These are phyloP conservation scores for Meripilus lineatus DNA, from an alignment of 1,284 basidiomycete species.

Conservation along the genomic window DNA sequence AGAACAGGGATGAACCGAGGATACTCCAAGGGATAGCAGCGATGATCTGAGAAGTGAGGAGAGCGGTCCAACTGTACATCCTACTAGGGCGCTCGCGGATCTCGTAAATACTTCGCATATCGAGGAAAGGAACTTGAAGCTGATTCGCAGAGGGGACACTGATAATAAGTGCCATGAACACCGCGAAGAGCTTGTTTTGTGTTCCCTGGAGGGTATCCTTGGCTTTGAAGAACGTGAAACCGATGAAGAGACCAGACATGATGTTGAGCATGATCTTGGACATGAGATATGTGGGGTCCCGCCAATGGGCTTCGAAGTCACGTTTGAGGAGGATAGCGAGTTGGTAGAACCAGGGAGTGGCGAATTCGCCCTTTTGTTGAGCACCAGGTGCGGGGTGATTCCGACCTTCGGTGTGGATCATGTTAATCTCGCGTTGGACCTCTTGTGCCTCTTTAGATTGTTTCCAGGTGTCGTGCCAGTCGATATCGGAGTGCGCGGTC, in stretches of 20 bases:
- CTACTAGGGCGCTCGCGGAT: slow-evolving; percentile 64
- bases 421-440: slow-evolving; percentile 24
- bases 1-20: slow-evolving; percentile 51
- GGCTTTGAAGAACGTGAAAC: slow-evolving; percentile 68
- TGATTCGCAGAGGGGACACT: slow-evolving; percentile 46
- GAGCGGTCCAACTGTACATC: slow-evolving; percentile 81
- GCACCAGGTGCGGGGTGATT: slow-evolving; percentile 24
- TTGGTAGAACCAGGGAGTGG: slow-evolving; percentile 45
- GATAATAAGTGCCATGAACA: slow-evolving; percentile 46
- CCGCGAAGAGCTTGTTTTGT: slow-evolving; percentile 77
- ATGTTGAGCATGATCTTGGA: slow-evolving; percentile 66
- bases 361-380: slow-evolving; percentile 37
- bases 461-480: slow-evolving; percentile 33
- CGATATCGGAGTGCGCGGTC: slow-evolving; percentile 26
- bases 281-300: slow-evolving; percentile 72
- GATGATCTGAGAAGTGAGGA: slow-evolving; percentile 59
- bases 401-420: slow-evolving; percentile 29
- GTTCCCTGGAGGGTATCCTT: slow-evolving; percentile 66
- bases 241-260: slow-evolving; percentile 56
- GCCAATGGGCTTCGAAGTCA: slow-evolving; percentile 51
- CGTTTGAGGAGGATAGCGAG: slow-evolving; percentile 41
- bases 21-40: slow-evolving; percentile 69
- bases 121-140: slow-evolving; percentile 50
- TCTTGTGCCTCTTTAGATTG: slow-evolving; percentile 21
- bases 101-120: slow-evolving; percentile 55